Base-by-base conservation (phyloP, 768 basidiomycete genomes). In the Postia placenta region DNA sequence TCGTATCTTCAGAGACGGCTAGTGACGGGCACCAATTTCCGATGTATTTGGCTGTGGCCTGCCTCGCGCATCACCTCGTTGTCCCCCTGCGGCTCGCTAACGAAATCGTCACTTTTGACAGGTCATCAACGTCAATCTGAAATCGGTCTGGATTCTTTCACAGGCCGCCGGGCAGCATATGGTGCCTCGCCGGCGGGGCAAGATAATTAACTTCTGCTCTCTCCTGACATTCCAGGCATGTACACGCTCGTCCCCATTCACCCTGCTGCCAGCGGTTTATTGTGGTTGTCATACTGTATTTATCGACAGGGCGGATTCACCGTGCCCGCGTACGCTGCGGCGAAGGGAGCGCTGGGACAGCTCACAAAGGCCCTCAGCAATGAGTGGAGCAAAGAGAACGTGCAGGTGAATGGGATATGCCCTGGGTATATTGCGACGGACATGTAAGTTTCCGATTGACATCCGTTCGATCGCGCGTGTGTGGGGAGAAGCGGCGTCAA, bases 341-440 rank as follows among this genome's bases (percentile, higher is more conserved):
- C 93, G 7, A 95, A 94, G 64, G 91, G 91, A 48, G 90, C 88
- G 17, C 72, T 91, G 26, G 87, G 87, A 9, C 85, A 86, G 62
- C 72, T 91, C 57, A 90, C 91, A 23, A 93, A 93, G 68, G 86
- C 92, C 2, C 79, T 95, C 59, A 83, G 85, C 59, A 96, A 96
- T 66, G 93, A 95, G 65, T 96, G 93, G 92, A 86, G 87, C 52
- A 75, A 77, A 59, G 79, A 88, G 58, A 91, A 90, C 56, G 80
- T 95, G 45, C 85, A 92, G 64, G 90, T 94, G 15, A 93, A 94
- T 62, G 86, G 78, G 20, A 87, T 95, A 55, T 84, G 83, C 56
- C 91, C 91, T 25, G 92, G 91, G 26, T 93, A 92, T 66, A 84
- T 94, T 59, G 77, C 78, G 23, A 95, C 92, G 28, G 92, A 95